Evolutionary conservation across 805 yeast genomes (phyloP), one percentile per base, ranked within the genome.

Genomic region (Kazachstania taianensis): DNA sequence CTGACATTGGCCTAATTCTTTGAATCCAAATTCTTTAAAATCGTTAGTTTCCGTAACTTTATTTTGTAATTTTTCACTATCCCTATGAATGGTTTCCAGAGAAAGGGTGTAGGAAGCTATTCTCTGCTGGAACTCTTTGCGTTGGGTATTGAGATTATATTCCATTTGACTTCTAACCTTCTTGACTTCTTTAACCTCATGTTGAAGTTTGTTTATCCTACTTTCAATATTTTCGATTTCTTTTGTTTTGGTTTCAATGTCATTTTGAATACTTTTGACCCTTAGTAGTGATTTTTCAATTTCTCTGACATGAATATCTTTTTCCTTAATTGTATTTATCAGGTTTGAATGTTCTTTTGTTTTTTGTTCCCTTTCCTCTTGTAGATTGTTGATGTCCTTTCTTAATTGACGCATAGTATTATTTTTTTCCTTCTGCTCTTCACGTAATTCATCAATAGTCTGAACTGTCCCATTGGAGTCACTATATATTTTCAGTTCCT

Each of bases 371-470:
- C 49, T 48, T 7, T 40, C 44, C 13, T 45, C 48, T 28, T 57
- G 62, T 23, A 53, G 20, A 4, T 30, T 37, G 2, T 35, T 38
- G 3, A 55, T 43, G 10, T 46, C 49, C 28, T 43, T 49, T 37
- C 62, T 45, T 10, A 45, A 33, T 8, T 34, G 35, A 14, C 55
- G 45, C 32, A 55, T 29, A 6, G 14, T 9, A 6, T 49, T 49
- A 32, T 50, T 53, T 14, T 43, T 42, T 1, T 22, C 17, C 30
- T 34, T 42, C 37, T 52, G 60, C n/a, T 29, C 39, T 3, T 23
- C 32, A 17, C 50, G 50, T 15, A 57, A 29, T 31, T 55, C 59
- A 20, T 52, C 53, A 2, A 52, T 48, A 4, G 59, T 49, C 30
- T 45, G 42, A n/a, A 53, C 33, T 10, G 36, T 41, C 13, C 48